These are phyloP conservation scores for Plasmodium fragile DNA, from an alignment of 169 alveolate species.

Conservation along the genomic window DNA sequence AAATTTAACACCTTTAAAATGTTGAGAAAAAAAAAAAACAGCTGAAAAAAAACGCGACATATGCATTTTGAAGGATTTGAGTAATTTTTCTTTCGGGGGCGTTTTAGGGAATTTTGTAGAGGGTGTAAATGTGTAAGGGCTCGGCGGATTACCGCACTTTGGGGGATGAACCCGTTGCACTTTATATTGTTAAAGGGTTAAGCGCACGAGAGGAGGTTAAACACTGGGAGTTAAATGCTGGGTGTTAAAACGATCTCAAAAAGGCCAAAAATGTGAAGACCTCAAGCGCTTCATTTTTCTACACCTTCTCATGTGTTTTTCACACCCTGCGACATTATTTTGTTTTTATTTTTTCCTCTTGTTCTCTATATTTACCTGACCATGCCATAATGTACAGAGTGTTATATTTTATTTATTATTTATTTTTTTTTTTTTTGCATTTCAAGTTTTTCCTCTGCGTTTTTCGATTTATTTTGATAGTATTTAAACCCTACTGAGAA, in stretches of 20 bases:
- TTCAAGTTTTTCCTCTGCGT: neutral
- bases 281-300: neutral
- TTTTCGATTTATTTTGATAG: constrained; percentile 26
- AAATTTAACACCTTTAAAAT: neutral
- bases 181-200: neutral
- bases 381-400: neutral
- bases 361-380: constrained; percentile 18
- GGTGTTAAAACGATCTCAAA: neutral
- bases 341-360: constrained; percentile 5
- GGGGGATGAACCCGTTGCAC: neutral
- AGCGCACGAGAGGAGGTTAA: neutral
- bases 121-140: neutral
- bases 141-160: neutral
- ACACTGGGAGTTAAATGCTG: neutral
- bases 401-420: constrained; percentile 17
- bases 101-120: neutral
- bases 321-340: neutral
- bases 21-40: neutral
- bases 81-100: neutral
- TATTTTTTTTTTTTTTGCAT: constrained; percentile 7
- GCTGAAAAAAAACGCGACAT: neutral
- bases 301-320: constrained; percentile 37
- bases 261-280: neutral
- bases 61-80: neutral
- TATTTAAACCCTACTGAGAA: neutral